Base-by-base conservation (phyloP, 495 filamentous ascomycete species). In the Daldinia concentrica region DNA sequence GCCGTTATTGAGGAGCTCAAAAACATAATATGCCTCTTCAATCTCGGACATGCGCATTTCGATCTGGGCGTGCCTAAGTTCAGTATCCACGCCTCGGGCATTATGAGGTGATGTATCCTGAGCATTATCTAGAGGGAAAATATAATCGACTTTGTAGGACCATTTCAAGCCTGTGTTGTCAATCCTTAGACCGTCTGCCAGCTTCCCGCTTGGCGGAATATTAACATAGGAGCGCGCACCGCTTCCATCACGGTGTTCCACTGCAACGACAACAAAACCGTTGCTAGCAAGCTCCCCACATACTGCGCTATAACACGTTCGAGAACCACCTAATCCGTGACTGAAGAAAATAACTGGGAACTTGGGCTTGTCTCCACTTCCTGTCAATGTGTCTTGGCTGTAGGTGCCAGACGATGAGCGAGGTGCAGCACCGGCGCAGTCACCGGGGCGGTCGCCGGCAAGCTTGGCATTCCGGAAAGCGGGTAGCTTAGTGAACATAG, bases 261-360 rank as follows among this genome's bases (percentile, higher is more conserved):
- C 76, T 1, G 88, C 88, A n/a, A 90, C 78, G n/a, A 92, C 88
- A 1, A 92, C 80, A 41, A 90, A 80, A 4, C 90, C 90, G 71
- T 89, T 83, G 59, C 87, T 89, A 1, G 90, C 87, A 12, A 92
- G 73, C 32, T 88, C 88, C 26, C 88, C 87, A 48, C 84, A 86
- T 26, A 92, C 73, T 57, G 88, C 81, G 43, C 88, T 90, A 75
- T 90, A 91, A 27, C 85, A 80, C 14, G 88, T 90, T 58, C 87
- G 80, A 9, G 85, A 86, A 15, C 90, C 90, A 0, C 88, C 90
- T 45, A 91, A 80, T 6, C 90, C 90, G 72, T 92, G 90, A 36
- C 87, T 90, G 77, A 92, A 91, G 43, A 92, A 79, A 74, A 91
- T 83, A 4, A 90, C 87, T 24, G 90, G 88, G 78, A 89, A 90